Evolutionary conservation across 345 rosid species (phyloP), one percentile per base, ranked within the genome.

Genomic region (Crucihimalaya himalaica): DNA sequence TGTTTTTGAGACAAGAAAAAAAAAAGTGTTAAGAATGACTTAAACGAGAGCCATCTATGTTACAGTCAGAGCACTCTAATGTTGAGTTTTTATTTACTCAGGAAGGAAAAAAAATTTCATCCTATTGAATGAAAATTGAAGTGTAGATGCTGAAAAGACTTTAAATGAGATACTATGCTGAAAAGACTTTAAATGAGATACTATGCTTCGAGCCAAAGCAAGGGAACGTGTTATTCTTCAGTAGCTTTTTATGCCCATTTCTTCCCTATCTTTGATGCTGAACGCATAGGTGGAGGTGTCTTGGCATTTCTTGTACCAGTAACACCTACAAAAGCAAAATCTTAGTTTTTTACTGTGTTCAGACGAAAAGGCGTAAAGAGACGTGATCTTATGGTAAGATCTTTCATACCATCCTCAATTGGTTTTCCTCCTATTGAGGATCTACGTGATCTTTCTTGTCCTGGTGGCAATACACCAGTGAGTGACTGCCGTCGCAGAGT

Each of bases 391-490:
- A 35, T 35, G 39, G 61, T 71, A 16, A 35, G 31, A 52, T 47
- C 39, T 3, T 69, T 47, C 89, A 81, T 81, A 82, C 93, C 76
- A 10, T 59, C 63, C 42, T 88, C 87, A 46, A 66, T 25, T 37
- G 90, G 78, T 57, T 87, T 88, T 71, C 90, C 95, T 37, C 89
- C 98, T 10, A 88, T 86, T 58, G 98, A 94, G 74, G 98, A 85
- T 70, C 92, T 83, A 12, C 89, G 87, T 2, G 95, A 85, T 71
- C 79, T 75, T 27, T 83, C 84, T 14, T 75, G 55, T 18, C 79
- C 85, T 10, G 84, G 73, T 68, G 82, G 59, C 61, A 73, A 69
- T 39, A 74, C 76, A 60, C 93, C 89, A 1, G 94, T 92, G 35
- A 95, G 88, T 52, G 99, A 92, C 56, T 85, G 94, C 79, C 98